phyloP scores from a whole-genome alignment of 139 green algal genomes.

The Volvox africanus region DNA sequence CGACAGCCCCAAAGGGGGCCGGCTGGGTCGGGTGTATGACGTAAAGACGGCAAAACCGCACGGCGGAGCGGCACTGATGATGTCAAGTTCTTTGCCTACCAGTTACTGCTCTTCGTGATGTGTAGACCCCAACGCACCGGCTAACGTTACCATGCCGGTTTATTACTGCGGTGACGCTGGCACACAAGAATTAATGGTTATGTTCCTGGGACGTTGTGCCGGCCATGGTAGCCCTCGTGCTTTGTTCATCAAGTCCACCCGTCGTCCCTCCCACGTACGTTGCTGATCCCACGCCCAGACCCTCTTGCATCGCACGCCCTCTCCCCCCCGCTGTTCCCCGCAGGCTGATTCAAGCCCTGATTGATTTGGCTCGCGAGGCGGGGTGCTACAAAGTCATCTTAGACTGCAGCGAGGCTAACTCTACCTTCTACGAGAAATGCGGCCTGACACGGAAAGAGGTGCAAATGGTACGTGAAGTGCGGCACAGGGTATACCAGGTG shows the following conservation, averaged over 20 bases:
- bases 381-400: slow-evolving; percentile 98
- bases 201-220: background rate
- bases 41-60: no score
- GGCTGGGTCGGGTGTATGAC: no score
- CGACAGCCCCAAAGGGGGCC: no score
- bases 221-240: background rate
- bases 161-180: no score
- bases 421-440: slow-evolving; percentile 93
- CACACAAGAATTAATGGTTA: no score
- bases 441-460: slow-evolving; percentile 90
- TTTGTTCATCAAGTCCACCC: background rate
- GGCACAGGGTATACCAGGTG: no score
- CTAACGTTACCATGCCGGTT: no score
- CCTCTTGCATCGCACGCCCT: background rate
- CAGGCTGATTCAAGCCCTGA: slow-evolving; percentile 81
- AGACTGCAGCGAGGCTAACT: slow-evolving; percentile 93
- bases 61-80: no score
- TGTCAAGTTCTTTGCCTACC: no score
- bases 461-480: slow-evolving; percentile 92
- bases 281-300: background rate
- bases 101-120: no score
- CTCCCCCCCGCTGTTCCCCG: background rate
- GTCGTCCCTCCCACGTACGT: no score
- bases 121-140: no score
- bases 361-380: slow-evolving; percentile 53